Conservation (phyloP, 2,329 filamentous ascomycete species). For the Drechslera avenae region DNA sequence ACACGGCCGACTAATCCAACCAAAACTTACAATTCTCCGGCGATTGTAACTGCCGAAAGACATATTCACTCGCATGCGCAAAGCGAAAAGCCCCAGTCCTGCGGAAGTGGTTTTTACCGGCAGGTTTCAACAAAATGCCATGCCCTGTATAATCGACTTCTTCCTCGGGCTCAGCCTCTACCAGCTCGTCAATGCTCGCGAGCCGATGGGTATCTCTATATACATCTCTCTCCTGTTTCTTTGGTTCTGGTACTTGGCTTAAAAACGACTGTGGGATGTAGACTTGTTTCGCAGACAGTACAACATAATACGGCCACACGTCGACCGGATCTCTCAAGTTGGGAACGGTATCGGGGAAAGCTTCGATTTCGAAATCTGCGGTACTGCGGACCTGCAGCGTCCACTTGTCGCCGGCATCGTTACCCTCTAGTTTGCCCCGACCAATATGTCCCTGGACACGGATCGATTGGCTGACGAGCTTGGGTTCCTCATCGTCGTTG, state of each 20-base stretch:
- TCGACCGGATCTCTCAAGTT: constrained; percentile 3
- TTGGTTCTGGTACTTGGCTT: not conserved
- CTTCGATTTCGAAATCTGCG: constrained; percentile 13
- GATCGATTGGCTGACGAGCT: constrained; percentile 18
- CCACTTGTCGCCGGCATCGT: constrained; percentile 1
- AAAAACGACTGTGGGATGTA: constrained; percentile 1
- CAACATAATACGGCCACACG: constrained; percentile 15
- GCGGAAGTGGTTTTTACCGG: constrained; percentile 12
- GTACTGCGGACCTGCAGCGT: not conserved
- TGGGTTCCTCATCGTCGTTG: constrained; percentile 17
- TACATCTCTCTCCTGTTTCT: not conserved
- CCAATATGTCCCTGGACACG: constrained; percentile 25
- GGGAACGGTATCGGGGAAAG: constrained; percentile 23
- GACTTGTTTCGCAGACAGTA: constrained; percentile 23
- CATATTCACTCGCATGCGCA: constrained; percentile 4
- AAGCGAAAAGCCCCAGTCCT: constrained; percentile 26
- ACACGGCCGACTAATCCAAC: no score
- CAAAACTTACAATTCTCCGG: no score
- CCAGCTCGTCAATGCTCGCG: not conserved
- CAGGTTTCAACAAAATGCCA: constrained; percentile 22
- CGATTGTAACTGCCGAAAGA: no score
- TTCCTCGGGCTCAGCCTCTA: not conserved
- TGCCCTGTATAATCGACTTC: constrained; percentile 15
- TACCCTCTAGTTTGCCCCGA: constrained; percentile 9
- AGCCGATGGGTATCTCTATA: not conserved